Evolutionary conservation across 345 rosid genomes (phyloP).

Genomic region (Euclidium syriacum): DNA sequence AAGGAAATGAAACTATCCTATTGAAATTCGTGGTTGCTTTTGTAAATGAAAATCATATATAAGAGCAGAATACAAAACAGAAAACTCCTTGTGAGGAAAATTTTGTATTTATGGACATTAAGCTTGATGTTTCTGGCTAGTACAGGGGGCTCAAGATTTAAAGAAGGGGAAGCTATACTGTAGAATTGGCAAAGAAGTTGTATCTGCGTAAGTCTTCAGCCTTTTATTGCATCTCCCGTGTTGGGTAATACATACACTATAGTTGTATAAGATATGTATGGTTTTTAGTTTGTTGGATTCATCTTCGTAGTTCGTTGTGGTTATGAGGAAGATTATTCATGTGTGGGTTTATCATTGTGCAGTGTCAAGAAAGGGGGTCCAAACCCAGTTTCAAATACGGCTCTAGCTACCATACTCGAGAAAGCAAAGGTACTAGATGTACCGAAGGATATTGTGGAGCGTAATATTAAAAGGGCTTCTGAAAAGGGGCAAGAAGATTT

Average conservation of each 20-base stretch:
- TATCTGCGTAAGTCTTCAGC: constrained; percentile 72
- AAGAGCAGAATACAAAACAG: neutral
- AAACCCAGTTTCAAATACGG: constrained; percentile 65
- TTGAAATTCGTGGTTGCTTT: neutral
- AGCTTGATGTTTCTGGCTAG: constrained; percentile 12
- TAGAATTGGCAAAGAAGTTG: constrained; percentile 82
- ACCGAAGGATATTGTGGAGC: constrained; percentile 91
- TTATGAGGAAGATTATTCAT: neutral
- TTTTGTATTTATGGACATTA: neutral
- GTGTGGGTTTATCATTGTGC: constrained; percentile 24
- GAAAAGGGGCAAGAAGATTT: constrained; percentile 91
- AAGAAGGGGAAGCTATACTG: constrained; percentile 76
- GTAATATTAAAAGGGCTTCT: constrained; percentile 82
- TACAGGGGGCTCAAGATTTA: constrained; percentile 83
- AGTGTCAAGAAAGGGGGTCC: constrained; percentile 91
- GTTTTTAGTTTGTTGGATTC: constrained; percentile 1
- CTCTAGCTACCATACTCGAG: constrained; percentile 73
- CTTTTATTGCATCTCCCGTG: neutral
- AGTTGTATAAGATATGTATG: neutral
- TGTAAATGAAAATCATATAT: neutral
- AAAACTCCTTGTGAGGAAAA: neutral
- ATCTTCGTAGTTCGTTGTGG: neutral
- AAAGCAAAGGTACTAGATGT: constrained; percentile 87
- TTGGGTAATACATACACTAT: neutral
- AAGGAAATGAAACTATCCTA: too few relatives aligned